A percentile compares a stretch with the other conserved stretches of the same genome.
These are phyloP conservation scores for Entelexis paramagnoliae DNA, from an alignment of 1,139 yeast species.

Conservation along the genomic window DNA sequence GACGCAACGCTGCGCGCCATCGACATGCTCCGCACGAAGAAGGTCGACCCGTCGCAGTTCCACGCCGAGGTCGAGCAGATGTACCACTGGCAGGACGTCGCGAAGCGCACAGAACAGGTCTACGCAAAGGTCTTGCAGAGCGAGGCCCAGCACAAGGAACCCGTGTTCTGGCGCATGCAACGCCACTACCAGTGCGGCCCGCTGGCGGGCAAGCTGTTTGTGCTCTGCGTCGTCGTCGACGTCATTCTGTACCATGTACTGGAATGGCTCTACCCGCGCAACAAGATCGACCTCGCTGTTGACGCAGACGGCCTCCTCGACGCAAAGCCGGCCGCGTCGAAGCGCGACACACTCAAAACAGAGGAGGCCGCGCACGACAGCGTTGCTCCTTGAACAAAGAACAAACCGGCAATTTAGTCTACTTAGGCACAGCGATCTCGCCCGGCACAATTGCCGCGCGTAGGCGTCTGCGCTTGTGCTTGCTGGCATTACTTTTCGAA, in stretches of 20 bases:
- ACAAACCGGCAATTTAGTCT: too few relatives aligned
- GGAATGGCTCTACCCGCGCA: conserved; percentile 61
- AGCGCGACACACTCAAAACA: too few relatives aligned
- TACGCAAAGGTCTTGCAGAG: conserved; percentile 43
- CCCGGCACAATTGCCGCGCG: too few relatives aligned
- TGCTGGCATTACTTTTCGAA: too few relatives aligned
- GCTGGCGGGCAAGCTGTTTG: conserved; percentile 77
- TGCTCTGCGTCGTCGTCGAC: conserved; percentile 70
- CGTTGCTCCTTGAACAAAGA: too few relatives aligned
- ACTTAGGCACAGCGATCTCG: too few relatives aligned
- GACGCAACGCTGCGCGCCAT: conserved; percentile 61
- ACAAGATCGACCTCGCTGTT: conserved; percentile 54
- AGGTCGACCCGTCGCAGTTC: conserved; percentile 62
- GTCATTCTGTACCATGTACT: conserved; percentile 51
- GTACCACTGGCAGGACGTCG: conserved; percentile 93
- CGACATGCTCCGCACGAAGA: conserved; percentile 42
- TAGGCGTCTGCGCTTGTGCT: too few relatives aligned
- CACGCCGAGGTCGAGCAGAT: conserved; percentile 67
- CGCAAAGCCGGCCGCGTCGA: too few relatives aligned
- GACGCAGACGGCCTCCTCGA: conserved; percentile 31
- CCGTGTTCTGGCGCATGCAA: conserved; percentile 44
- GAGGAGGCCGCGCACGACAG: too few relatives aligned
- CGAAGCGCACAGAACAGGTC: conserved; percentile 71
- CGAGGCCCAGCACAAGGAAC: conserved; percentile 35
- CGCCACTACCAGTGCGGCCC: conserved; percentile 65